Evolutionary conservation across 164 flowering plant genomes (phyloP), one percentile per base, ranked within the genome.

Genomic region (Annona squamosa): DNA sequence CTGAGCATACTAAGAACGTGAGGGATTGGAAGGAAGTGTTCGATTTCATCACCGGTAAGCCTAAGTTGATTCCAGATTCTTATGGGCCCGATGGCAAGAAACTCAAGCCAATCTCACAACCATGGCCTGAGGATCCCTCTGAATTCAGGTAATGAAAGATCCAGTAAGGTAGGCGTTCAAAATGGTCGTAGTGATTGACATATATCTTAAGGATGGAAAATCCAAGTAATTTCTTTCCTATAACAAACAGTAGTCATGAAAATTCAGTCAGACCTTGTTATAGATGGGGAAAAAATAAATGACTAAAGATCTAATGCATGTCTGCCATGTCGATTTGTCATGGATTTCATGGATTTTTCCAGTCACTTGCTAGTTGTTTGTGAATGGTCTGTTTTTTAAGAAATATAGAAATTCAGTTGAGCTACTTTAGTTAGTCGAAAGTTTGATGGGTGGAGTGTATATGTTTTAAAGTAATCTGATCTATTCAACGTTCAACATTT

Each of bases 21-120:
- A 86, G 94, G 52, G 94, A 90, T 66, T 90, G 94, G 94, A 90
- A 90, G 71, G 87, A 90, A 72, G 90, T 90, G 48, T 86, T 90
- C 59, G 93, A 89, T 72, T 82, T 78, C 52, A 73, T 77, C 2
- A 75, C 78, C 45, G 57, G 65, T 19, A 78, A 80, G 68, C 83
- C 84, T 1, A 79, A 78, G 1, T 7, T 82, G 5, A 4, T 85
- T 3, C 86, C 89, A 0, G 86, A 84, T 5, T 83, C 87, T 0
- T 72, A 18, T 57, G 81, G 74, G 3, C 77, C 78, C 17, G 75
- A 69, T 17, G 81, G 80, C 45, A 5, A 57, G 16, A 77, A 81
- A 59, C 4, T 81, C 37, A 82, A 75, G 69, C 70, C 52, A 19
- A 4, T 76, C 43, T 16, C 42, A 16, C 88, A 87, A 66, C 86